Conservation (phyloP, 1,284 basidiomycete species). For the Leccinum pachyderme region DNA sequence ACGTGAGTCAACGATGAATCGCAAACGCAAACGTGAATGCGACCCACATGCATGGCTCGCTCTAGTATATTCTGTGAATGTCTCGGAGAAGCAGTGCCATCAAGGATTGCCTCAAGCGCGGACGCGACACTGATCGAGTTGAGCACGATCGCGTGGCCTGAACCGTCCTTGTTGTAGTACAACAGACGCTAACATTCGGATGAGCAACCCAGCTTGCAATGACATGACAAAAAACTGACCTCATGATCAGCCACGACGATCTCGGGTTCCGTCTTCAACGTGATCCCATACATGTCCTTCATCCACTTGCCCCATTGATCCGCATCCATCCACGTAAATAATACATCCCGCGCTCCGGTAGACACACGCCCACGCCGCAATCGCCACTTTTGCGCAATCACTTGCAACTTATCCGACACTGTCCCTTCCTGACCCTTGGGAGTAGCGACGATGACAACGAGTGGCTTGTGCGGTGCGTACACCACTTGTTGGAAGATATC, state of each 20-base stretch:
- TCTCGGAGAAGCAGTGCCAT: conserved; percentile 55
- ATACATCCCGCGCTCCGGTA: conserved; percentile 49
- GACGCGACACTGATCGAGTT: conserved; percentile 60
- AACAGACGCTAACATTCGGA: conserved; percentile 51
- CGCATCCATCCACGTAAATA: conserved; percentile 85
- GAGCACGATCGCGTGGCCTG: conserved; percentile 53
- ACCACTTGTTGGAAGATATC: conserved; percentile 80
- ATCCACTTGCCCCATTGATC: conserved; percentile 82
- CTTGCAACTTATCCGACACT: conserved; percentile 48
- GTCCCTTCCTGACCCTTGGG: conserved; percentile 37
- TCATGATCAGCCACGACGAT: conserved; percentile 80
- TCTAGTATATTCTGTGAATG: conserved; percentile 72
- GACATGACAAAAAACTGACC: conserved; percentile 28
- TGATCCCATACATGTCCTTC: conserved; percentile 82
- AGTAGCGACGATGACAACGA: conserved; percentile 74
- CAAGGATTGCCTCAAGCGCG: conserved; percentile 66
- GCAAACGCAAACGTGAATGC: background rate
- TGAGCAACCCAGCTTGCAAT: background rate
- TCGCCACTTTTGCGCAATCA: conserved; percentile 68
- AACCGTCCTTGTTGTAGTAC: conserved; percentile 61
- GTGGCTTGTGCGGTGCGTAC: conserved; percentile 67
- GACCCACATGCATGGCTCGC: conserved; percentile 61
- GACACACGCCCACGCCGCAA: conserved; percentile 29
- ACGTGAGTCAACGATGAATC: background rate
- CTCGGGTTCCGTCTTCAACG: conserved; percentile 43